phyloP scores from a whole-genome alignment of 2,329 filamentous ascomycete genomes.

The Aureobasidium lini region DNA sequence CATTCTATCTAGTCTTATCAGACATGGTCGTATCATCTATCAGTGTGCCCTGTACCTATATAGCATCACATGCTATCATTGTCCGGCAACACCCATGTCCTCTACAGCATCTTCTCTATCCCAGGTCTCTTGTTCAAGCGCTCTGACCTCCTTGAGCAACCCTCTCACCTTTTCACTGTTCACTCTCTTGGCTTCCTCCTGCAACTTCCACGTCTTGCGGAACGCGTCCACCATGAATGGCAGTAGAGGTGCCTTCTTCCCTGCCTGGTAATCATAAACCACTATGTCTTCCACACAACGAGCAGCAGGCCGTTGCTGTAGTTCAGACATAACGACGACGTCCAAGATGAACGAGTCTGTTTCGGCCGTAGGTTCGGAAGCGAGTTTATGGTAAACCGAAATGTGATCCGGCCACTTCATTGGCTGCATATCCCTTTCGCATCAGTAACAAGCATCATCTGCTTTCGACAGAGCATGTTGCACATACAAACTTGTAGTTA shows the following conservation, averaged over 20 bases:
- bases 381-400: slow-evolving; percentile 75
- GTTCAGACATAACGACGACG: slow-evolving; percentile 65
- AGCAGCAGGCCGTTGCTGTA: slow-evolving; percentile 64
- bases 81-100: slow-evolving; percentile 15
- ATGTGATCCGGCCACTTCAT: slow-evolving; percentile 77
- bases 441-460: not conserved
- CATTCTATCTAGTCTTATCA: not conserved
- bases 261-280: slow-evolving; percentile 63
- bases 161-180: slow-evolving; percentile 48
- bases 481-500: slow-evolving; percentile 78
- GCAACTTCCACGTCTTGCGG: slow-evolving; percentile 50
- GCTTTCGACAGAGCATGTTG: not conserved
- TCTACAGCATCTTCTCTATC: slow-evolving; percentile 64
- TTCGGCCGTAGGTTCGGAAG: slow-evolving; percentile 41
- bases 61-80: not conserved
- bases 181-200: slow-evolving; percentile 50
- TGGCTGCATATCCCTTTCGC: slow-evolving; percentile 46
- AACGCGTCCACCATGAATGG: slow-evolving; percentile 58
- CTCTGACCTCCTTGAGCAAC: slow-evolving; percentile 51
- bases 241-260: slow-evolving; percentile 50
- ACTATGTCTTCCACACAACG: slow-evolving; percentile 70
- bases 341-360: slow-evolving; percentile 53
- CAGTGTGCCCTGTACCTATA: too few relatives aligned
- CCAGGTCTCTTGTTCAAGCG: slow-evolving; percentile 68
- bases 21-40: not conserved